A percentile compares a stretch with the other conserved stretches of the same genome.
Conservation (phyloP, 139 green algal genomes). For the Trebouxia sp. region DNA sequence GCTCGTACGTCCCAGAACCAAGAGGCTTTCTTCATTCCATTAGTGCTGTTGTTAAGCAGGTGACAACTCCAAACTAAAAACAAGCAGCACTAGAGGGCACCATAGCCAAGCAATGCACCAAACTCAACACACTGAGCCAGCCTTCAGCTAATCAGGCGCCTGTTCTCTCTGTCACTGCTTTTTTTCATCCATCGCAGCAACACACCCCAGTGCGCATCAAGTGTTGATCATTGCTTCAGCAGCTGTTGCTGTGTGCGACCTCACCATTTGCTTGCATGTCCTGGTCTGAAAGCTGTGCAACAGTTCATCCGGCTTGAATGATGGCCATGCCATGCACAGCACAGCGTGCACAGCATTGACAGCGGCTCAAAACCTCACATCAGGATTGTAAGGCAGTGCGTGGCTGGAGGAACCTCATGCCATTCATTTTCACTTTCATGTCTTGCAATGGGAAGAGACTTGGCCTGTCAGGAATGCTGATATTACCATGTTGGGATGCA, state of each 20-base stretch:
- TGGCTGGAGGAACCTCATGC: no score
- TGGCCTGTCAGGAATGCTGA: background rate
- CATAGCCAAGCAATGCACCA: background rate
- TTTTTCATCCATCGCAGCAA: background rate
- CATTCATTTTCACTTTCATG: no score
- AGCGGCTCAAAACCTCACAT: no score
- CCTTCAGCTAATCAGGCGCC: background rate
- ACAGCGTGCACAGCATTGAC: no score
- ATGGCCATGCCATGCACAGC: no score
- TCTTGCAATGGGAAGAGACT: no score
- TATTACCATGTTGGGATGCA: background rate
- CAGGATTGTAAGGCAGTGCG: no score
- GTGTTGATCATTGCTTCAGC: background rate
- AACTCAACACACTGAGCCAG: background rate
- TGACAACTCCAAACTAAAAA: no score
- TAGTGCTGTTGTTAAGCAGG: constrained; percentile 68
- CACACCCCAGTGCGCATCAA: background rate
- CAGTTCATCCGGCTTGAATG: no score
- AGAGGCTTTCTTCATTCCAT: constrained; percentile 62
- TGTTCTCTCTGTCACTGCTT: background rate
- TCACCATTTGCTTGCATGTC: no score
- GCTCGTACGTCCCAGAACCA: constrained; percentile 66
- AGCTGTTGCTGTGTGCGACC: background rate
- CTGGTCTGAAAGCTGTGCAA: no score
- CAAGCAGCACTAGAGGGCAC: no score